Conservation (phyloP, 2,329 filamentous ascomycete genomes). For the Pyrenophora tritici-repentis region DNA sequence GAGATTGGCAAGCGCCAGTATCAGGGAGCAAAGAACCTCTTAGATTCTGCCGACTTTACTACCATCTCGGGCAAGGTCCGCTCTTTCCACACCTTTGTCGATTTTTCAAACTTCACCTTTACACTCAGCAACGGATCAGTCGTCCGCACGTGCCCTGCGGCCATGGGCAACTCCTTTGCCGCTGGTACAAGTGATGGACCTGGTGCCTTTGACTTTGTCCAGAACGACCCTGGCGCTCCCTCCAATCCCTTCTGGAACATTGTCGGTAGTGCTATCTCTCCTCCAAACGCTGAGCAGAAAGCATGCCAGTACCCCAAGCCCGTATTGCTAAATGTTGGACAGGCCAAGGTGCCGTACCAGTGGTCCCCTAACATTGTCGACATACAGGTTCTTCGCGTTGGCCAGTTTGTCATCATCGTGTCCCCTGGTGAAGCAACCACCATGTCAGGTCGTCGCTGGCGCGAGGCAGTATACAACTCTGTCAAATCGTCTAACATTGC, state of each 20-base stretch:
- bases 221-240: conserved; percentile 76
- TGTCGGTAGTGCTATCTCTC: conserved; percentile 73
- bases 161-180: conserved; percentile 89
- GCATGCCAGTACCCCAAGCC: conserved; percentile 82
- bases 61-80: conserved; percentile 69
- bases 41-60: conserved; percentile 57
- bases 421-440: conserved; percentile 88
- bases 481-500: conserved; percentile 29
- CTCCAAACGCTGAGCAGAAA: conserved; percentile 70
- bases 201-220: conserved; percentile 90
- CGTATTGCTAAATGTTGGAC: conserved; percentile 85
- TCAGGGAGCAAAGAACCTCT: conserved; percentile 62
- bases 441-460: conserved; percentile 90
- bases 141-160: conserved; percentile 80
- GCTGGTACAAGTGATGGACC: conserved; percentile 92
- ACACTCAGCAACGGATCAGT: conserved; percentile 71
- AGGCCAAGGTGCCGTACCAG: conserved; percentile 74
- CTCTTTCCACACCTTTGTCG: conserved; percentile 82
- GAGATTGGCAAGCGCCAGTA: conserved; percentile 78
- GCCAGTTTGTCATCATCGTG: conserved; percentile 82
- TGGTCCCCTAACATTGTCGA: conserved; percentile 95
- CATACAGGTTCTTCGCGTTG: conserved; percentile 81
- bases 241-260: conserved; percentile 80
- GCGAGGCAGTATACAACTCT: conserved; percentile 48
- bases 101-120: conserved; percentile 79